These are phyloP conservation scores for Coccinonectria pachysandricola DNA, from an alignment of 2,329 filamentous ascomycete species.

Conservation along the genomic window DNA sequence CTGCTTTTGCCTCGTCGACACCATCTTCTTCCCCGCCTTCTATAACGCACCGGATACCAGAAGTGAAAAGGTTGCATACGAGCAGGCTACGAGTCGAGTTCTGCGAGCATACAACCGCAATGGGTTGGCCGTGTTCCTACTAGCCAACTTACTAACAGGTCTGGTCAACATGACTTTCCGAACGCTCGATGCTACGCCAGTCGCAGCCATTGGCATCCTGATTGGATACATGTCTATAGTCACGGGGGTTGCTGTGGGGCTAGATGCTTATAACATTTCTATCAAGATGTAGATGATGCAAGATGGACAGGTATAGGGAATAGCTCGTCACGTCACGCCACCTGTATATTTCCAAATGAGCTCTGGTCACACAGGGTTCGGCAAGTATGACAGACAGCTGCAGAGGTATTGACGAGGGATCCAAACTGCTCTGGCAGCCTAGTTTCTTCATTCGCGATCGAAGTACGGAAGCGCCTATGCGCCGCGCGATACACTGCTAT, in stretches of 20 bases:
- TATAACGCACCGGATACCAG: slow-evolving; percentile 46
- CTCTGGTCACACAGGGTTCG: no score
- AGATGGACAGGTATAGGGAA: no score
- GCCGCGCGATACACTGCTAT: no score
- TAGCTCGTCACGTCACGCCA: no score
- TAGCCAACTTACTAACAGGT: slow-evolving; percentile 84
- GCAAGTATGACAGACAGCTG: no score
- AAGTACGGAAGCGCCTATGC: no score
- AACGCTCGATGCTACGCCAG: slow-evolving; percentile 61
- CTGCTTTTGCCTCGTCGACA: slow-evolving; percentile 69
- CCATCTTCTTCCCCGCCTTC: slow-evolving; percentile 62
- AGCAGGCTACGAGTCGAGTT: slow-evolving; percentile 68
- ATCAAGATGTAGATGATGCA: no score
- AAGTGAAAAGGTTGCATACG: slow-evolving; percentile 53
- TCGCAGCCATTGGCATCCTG: slow-evolving; percentile 62
- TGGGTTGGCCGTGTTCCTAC: slow-evolving; percentile 71
- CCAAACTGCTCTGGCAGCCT: no score
- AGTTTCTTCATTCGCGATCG: no score
- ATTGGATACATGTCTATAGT: slow-evolving; percentile 60
- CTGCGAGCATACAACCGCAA: slow-evolving; percentile 81
- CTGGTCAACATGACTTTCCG: slow-evolving; percentile 78
- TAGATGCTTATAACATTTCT: slow-evolving; percentile 57
- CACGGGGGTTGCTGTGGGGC: slow-evolving; percentile 54
- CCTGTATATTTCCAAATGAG: no score
- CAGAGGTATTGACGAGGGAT: no score